Percentiles rank a stretch among this genome's conserved stretches.
Conservation (phyloP, 1,139 yeast genomes). For the Chernovozyma aurita region DNA sequence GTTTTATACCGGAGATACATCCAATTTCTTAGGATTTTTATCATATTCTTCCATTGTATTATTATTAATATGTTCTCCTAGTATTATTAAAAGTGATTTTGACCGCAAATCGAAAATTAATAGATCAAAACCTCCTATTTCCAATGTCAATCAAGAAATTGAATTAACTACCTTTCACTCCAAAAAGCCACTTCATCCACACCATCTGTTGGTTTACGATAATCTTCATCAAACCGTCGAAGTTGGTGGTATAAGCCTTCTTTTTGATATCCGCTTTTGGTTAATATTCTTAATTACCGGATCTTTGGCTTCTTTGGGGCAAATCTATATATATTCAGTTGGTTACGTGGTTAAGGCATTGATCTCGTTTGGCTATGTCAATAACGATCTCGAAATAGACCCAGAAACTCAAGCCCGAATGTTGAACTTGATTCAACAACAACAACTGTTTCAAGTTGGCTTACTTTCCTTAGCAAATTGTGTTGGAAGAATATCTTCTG, state of each 20-base stretch:
- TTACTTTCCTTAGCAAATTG: conserved; percentile 52
- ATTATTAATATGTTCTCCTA: conserved; percentile 42
- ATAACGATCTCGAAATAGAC: conserved; percentile 11
- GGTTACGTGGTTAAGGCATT: conserved; percentile 59
- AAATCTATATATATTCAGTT: conserved; percentile 59
- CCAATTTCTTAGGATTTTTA: conserved; percentile 44
- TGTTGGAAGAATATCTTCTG: conserved; percentile 48
- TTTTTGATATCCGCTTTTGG: conserved; percentile 44
- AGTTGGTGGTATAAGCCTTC: conserved; percentile 20
- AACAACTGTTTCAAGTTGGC: conserved; percentile 57
- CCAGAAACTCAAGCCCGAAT: conserved; percentile 18
- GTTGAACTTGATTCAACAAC: conserved; percentile 29
- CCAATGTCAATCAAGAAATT: background rate
- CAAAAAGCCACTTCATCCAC: conserved; percentile 4
- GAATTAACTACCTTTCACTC: conserved; percentile 5
- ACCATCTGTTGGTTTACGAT: background rate
- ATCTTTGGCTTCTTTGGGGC: conserved; percentile 52
- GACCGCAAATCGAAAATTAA: conserved; percentile 19
- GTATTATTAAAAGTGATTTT: conserved; percentile 40
- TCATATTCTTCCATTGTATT: conserved; percentile 37
- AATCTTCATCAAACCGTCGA: conserved; percentile 4
- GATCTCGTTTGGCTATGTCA: conserved; percentile 13
- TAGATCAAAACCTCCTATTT: background rate
- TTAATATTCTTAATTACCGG: conserved; percentile 43
- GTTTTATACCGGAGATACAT: conserved; percentile 49